These are phyloP conservation scores for Microbotryum scabiosae DNA, from an alignment of 1,284 basidiomycete genomes.

Conservation along the genomic window DNA sequence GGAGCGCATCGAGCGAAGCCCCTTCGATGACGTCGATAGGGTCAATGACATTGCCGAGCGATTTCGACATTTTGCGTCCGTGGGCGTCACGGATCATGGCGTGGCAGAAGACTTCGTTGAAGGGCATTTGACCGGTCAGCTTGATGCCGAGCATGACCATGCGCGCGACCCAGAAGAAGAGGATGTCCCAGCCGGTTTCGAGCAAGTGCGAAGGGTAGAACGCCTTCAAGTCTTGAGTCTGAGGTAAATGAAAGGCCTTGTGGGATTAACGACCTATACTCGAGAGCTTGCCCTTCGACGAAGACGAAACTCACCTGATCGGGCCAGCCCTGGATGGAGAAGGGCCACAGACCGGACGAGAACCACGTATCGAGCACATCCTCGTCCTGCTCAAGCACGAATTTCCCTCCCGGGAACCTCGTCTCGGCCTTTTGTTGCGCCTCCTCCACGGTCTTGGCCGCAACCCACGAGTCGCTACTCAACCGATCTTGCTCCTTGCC, in stretches of 20 bases:
- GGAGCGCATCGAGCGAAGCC: constrained; percentile 69
- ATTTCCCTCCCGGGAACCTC: constrained; percentile 62
- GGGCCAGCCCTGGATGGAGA: constrained; percentile 97
- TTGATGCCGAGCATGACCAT: constrained; percentile 94
- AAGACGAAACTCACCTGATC: constrained; percentile 52
- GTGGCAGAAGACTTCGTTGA: constrained; percentile 96
- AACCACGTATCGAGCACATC: constrained; percentile 99
- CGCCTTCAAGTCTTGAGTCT: constrained; percentile 62
- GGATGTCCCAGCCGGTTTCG: constrained; percentile 98
- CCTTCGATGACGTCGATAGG: constrained; percentile 94
- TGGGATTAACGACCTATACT: neutral
- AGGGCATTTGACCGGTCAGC: constrained; percentile 84
- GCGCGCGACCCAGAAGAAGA: constrained; percentile 99
- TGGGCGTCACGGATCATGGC: constrained; percentile 99
- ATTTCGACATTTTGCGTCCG: constrained; percentile 98
- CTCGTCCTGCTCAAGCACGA: constrained; percentile 83
- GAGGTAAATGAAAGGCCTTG: constrained; percentile 3
- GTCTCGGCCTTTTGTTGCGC: constrained; percentile 68
- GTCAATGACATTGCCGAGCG: constrained; percentile 95
- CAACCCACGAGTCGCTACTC: constrained; percentile 80
- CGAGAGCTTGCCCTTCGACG: neutral
- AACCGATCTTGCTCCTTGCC: constrained; percentile 59
- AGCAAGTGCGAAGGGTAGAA: constrained; percentile 87
- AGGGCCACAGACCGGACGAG: constrained; percentile 96
- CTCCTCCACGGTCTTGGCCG: constrained; percentile 71